Conservation (phyloP, 495 filamentous ascomycete genomes). For the Sordaria brevicollis region DNA sequence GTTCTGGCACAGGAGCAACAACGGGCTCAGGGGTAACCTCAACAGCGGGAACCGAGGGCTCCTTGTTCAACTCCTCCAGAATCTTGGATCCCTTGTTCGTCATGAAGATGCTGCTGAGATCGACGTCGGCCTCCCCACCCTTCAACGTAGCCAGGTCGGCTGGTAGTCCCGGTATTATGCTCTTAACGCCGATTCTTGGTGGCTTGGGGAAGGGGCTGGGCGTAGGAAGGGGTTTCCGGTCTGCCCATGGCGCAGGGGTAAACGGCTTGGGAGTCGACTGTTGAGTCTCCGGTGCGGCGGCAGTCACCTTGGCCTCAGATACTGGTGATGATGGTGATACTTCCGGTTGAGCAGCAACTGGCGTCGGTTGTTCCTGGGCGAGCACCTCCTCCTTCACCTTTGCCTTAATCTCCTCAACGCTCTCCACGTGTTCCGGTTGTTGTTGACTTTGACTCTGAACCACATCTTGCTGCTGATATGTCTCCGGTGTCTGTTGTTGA, state of each 20-base stretch:
- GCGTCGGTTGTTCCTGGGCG: background rate
- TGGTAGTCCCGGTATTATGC: background rate
- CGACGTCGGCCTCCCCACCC: conserved; percentile 6
- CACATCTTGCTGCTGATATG: background rate
- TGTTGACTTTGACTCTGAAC: background rate
- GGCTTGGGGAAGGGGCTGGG: background rate
- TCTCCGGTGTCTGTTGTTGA: background rate
- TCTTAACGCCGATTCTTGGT: background rate
- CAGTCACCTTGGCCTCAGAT: background rate
- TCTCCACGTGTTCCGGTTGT: background rate
- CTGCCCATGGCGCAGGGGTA: conserved; percentile 14
- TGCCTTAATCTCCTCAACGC: background rate
- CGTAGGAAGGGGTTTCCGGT: background rate
- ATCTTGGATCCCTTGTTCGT: conserved; percentile 24
- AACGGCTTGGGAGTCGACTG: background rate
- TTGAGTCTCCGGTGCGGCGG: background rate
- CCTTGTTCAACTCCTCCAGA: conserved; percentile 15
- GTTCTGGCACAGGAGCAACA: background rate
- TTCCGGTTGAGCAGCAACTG: background rate
- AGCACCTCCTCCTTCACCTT: background rate
- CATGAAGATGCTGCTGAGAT: conserved; percentile 30
- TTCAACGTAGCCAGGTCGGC: background rate
- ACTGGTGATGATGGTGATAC: conserved; percentile 7
- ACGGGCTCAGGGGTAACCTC: background rate
- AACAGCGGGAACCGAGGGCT: background rate